Conservation (phyloP, 768 basidiomycete species). For the Tylopilus sp. region DNA sequence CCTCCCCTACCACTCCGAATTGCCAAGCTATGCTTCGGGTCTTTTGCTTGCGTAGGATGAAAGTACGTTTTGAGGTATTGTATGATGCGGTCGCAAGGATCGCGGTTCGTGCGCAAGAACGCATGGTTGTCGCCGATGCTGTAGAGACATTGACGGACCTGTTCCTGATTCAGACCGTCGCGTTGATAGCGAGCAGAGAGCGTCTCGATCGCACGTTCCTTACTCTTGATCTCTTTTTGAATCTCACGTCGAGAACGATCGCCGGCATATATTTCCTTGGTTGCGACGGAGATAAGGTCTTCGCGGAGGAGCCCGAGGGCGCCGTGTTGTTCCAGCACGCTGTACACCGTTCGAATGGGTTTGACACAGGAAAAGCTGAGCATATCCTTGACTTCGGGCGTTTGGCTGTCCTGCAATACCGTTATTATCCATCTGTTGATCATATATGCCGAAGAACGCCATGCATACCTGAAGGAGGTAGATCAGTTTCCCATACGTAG, state of each 20-base stretch:
- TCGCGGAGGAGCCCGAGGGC: slow-evolving; percentile 71
- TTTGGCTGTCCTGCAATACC: slow-evolving; percentile 71
- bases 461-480: slow-evolving; percentile 71
- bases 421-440: neutral
- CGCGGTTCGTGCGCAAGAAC: slow-evolving; percentile 81
- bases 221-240: slow-evolving; percentile 78
- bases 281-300: slow-evolving; percentile 70
- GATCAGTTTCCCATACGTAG: slow-evolving; percentile 83
- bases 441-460: neutral
- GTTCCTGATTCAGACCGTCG: slow-evolving; percentile 58
- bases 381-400: slow-evolving; percentile 75
- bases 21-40: slow-evolving; percentile 63
- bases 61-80: slow-evolving; percentile 70
- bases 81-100: slow-evolving; percentile 87
- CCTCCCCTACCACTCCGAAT: slow-evolving; percentile 81
- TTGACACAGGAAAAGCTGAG: slow-evolving; percentile 75
- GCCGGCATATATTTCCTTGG: slow-evolving; percentile 79
- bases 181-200: slow-evolving; percentile 63
- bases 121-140: slow-evolving; percentile 90
- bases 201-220: slow-evolving; percentile 81
- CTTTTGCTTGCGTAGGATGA: slow-evolving; percentile 67
- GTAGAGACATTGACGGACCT: slow-evolving; percentile 74
- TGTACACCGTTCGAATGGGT: slow-evolving; percentile 73
- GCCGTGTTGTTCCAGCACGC: slow-evolving; percentile 59
- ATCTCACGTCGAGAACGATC: slow-evolving; percentile 69